Base-by-base conservation (phyloP, 768 basidiomycete species). In the Trametes maxima region DNA sequence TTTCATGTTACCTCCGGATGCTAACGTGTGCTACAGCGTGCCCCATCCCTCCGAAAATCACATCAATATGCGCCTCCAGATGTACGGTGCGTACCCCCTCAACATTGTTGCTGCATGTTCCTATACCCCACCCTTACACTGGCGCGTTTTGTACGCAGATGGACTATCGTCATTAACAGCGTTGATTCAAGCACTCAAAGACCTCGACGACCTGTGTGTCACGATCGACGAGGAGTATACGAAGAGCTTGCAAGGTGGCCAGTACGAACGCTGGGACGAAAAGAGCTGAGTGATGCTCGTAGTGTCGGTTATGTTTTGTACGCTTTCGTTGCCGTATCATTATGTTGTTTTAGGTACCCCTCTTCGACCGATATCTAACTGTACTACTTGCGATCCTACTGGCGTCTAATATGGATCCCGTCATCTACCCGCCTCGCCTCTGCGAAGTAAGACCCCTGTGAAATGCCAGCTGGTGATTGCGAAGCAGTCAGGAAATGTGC, bases 31-130 rank as follows among this genome's bases (percentile, higher is more conserved):
- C 17, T 35, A 7, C 67, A 93, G 91, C 68, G 89, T 84, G 36
- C 97, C 97, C 2, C 97, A 98, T 78, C 97, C 97, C 3, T 97
- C 96, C 11, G 97, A 99, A 79, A 91, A 93, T 67, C 88, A 90
- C 68, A 97, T 99, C 69, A 92, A 98, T 69, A 78, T 98, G 25
- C 91, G 97, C n/a, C 94, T 98, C 62, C 96, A 98, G 84, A 98
- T 98, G 96, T 97, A 98, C 67, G 95, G 95, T 98, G 69, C 63
- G 94, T 80, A 59, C 39, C 25, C 19, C 59, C 8, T 33, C 28
- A 33, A 33, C 55, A 60, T 24, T 54, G 53, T 37, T 46, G 42
- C 48, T 13, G n/a, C n/a, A 17, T 42, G 14, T n/a, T 8, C 33
- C 3, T 16, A 25, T 19, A 14, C 11, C 5, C 47, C 49, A 36